Evolutionary conservation across 202 grass and related monocot genomes (phyloP).

Genomic region (Carex arenaria): DNA sequence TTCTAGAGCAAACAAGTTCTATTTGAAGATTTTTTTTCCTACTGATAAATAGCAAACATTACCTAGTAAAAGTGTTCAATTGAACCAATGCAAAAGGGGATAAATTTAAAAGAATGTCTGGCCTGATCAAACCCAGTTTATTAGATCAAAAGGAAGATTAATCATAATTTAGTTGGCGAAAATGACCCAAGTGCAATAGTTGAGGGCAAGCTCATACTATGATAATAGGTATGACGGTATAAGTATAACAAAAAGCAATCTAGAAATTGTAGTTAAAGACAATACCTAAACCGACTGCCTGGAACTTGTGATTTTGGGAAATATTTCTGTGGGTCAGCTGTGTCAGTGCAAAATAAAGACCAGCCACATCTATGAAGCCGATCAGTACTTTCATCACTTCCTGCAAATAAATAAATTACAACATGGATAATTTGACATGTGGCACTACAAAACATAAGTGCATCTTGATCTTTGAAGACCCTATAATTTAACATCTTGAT

Average conservation of each 20-base stretch:
- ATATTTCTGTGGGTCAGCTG: constrained; percentile 98
- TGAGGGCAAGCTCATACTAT: constrained; percentile 19
- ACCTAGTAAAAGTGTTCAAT: not conserved
- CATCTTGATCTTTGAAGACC: not conserved
- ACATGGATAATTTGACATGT: not conserved
- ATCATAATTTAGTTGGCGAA: not conserved
- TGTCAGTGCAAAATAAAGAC: constrained; percentile 94
- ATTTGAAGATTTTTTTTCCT: not conserved
- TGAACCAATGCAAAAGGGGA: not conserved
- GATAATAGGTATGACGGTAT: not conserved
- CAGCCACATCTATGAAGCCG: constrained; percentile 93
- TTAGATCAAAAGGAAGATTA: not conserved
- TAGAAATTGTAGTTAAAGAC: constrained; percentile 14
- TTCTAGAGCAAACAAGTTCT: not conserved
- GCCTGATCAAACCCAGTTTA: not conserved
- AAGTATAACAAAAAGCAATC: not conserved
- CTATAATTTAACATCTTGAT: not conserved
- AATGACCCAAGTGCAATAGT: not conserved
- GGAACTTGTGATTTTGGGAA: constrained; percentile 97
- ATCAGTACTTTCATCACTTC: constrained; percentile 91
- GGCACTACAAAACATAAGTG: not conserved
- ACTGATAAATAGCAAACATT: not conserved
- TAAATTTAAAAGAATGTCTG: not conserved
- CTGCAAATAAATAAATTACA: constrained; percentile 37
- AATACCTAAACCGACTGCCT: constrained; percentile 94